Base-by-base conservation (phyloP, 2,329 filamentous ascomycete genomes). In the Aspergillus sergii region DNA sequence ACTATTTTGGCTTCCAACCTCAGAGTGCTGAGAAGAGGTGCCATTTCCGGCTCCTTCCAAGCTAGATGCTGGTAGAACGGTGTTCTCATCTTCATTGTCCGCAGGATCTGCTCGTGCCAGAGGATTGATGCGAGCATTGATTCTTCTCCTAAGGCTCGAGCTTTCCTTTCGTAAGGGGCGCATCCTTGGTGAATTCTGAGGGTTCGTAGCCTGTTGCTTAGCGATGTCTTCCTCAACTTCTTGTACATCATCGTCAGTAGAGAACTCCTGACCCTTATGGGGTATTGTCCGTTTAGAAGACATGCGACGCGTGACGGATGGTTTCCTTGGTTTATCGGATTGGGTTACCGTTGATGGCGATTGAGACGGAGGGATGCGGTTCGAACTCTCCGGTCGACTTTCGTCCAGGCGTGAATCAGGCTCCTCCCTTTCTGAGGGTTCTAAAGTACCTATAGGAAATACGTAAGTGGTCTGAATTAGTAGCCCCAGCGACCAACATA, bases 181-280 rank as follows among this genome's bases (percentile, higher is more conserved):
- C 53, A 77, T 73, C 48, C 76, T 71, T 5, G 77, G 76, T 23
- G 78, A 79, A 51, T 68, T 62, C 43, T 74, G 72, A 21, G 72
- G 70, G n/a, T 68, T 71, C 21, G 70, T 64, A 7, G 69, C 64
- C 45, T 76, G 72, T 68, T 67, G 78, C 68, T 68, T 81, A 77
- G 62, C 86, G 81, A 68, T 84, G 72, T 93, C 91, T 65, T 87
- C 86, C 73, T 92, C 89, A 23, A 97, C 88, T 77, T 97, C 94
- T 67, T 88, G 85, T 28, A 89, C 83, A 73, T 93, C 93, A 76
- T 98, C 94, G 74, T 98, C 94, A 55, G 92, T 92, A 0, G 94
- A 97, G 79, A 96, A 98, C 64, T 94, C 85, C 66, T 91, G 91
- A 34, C 94, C 92, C 59, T 92, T 90, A 74, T 94, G 88, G 3